Percentiles rank a stretch among this genome's conserved stretches.
phyloP scores from a whole-genome alignment of 2,329 filamentous ascomycete genomes.

The Calycina marina region DNA sequence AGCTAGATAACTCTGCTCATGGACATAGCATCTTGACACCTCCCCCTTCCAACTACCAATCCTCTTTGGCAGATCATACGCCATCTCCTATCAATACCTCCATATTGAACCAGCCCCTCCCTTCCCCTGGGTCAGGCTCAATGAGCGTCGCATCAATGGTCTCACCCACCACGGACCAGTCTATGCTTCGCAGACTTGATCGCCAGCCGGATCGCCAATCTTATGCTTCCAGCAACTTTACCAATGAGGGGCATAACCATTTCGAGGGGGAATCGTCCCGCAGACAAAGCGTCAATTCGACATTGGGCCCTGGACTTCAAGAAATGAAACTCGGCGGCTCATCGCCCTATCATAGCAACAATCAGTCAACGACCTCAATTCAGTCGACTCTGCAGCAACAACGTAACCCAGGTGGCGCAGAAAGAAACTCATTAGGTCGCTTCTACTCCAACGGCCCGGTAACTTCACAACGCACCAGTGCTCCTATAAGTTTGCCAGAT shows the following conservation, averaged over 20 bases:
- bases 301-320: conserved; percentile 57
- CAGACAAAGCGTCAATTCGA: conserved; percentile 67
- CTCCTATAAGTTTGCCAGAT: conserved; percentile 3
- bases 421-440: conserved; percentile 34
- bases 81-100: conserved; percentile 41
- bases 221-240: no score
- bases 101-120: conserved; percentile 29
- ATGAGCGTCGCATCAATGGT: conserved; percentile 56
- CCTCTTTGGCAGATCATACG: conserved; percentile 41
- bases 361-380: conserved; percentile 62
- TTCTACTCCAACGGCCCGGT: conserved; percentile 50
- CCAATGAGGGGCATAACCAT: conserved; percentile 7
- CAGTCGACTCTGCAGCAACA: conserved; percentile 57
- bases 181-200: conserved; percentile 11
- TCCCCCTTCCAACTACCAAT: conserved; percentile 26
- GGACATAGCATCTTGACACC: conserved; percentile 9
- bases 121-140: conserved; percentile 40
- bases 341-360: conserved; percentile 61
- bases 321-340: conserved; percentile 54
- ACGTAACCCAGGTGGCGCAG: conserved; percentile 37
- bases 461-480: conserved; percentile 34
- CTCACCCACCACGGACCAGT: conserved; percentile 34
- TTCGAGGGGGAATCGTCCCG: conserved; percentile 36
- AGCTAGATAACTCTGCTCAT: conserved; percentile 14
- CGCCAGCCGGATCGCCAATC: no score